phyloP scores from a whole-genome alignment of 768 basidiomycete genomes.

The Auriculariales sp. region DNA sequence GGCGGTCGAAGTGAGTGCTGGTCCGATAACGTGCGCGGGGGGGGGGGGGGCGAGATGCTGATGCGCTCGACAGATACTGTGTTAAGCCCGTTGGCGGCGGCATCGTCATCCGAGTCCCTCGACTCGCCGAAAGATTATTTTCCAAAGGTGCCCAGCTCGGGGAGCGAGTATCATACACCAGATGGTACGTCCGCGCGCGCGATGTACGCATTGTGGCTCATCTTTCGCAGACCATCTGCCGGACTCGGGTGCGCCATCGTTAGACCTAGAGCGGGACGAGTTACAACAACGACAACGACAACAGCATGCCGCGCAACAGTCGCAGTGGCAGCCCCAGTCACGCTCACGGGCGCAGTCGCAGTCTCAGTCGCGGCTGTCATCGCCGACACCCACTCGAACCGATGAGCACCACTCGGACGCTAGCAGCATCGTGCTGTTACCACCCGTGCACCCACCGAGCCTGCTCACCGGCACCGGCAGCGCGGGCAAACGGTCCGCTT shows the following conservation, averaged over 20 bases:
- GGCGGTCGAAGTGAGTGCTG: not conserved
- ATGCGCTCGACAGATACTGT: not conserved
- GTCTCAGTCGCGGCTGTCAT: no score
- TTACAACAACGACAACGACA: no score
- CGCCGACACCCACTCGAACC: no score
- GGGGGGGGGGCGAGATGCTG: not conserved
- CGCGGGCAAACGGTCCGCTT: conserved; percentile 3
- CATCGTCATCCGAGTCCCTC: not conserved
- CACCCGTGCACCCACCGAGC: conserved; percentile 1
- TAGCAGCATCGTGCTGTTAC: conserved; percentile 3
- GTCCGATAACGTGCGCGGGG: not conserved
- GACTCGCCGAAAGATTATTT: not conserved
- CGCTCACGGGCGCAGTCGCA: no score
- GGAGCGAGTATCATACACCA: no score
- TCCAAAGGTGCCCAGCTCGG: not conserved
- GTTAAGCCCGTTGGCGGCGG: not conserved
- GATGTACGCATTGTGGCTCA: no score
- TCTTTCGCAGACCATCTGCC: no score
- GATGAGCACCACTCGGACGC: not conserved
- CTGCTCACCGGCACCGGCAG: conserved; percentile 3
- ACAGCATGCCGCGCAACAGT: no score
- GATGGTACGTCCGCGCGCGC: no score
- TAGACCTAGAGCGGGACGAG: no score
- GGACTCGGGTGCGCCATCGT: no score
- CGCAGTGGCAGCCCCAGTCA: no score